phyloP scores from a whole-genome alignment of 768 basidiomycete genomes.

The Psilocybe cubensis region DNA sequence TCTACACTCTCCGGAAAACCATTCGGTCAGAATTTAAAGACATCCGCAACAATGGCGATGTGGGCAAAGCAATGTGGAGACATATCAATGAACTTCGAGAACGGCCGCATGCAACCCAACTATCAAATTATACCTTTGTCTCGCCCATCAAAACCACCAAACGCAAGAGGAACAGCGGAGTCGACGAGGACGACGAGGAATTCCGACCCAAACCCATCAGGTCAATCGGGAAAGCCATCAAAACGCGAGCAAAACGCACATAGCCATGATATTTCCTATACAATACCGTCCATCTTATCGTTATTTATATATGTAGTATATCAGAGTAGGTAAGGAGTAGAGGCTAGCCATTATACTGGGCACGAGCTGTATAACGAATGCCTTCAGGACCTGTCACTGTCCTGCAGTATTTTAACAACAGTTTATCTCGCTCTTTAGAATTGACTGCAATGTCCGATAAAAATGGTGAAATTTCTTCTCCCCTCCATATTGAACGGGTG shows the following conservation, averaged over 20 bases:
- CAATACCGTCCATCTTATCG: neutral
- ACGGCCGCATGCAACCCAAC: conserved; percentile 31
- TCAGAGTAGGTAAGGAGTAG: neutral
- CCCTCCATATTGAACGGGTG: conserved; percentile 74
- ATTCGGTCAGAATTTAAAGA: conserved; percentile 64
- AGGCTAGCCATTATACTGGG: conserved; percentile 53
- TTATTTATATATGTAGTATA: neutral
- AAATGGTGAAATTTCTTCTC: conserved; percentile 82
- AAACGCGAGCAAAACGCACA: conserved; percentile 44
- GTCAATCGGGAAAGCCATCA: conserved; percentile 37
- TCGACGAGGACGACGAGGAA: conserved; percentile 46
- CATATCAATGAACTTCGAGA: conserved; percentile 45
- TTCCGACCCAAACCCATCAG: conserved; percentile 50
- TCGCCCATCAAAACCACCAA: conserved; percentile 28
- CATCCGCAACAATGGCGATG: conserved; percentile 61
- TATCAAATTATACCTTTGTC: conserved; percentile 19
- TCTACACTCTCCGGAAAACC: conserved; percentile 57
- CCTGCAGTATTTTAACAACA: conserved; percentile 86
- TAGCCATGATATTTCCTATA: conserved; percentile 17
- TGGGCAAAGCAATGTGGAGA: conserved; percentile 61
- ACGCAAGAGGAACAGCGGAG: conserved; percentile 28
- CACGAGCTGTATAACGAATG: conserved; percentile 75
- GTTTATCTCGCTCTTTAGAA: conserved; percentile 83
- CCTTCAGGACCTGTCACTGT: conserved; percentile 71
- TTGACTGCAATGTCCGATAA: conserved; percentile 82